Percentiles rank a stretch among this genome's conserved stretches.
phyloP scores from a whole-genome alignment of 208 protist genomes.

The Leishmania tarentolae region DNA sequence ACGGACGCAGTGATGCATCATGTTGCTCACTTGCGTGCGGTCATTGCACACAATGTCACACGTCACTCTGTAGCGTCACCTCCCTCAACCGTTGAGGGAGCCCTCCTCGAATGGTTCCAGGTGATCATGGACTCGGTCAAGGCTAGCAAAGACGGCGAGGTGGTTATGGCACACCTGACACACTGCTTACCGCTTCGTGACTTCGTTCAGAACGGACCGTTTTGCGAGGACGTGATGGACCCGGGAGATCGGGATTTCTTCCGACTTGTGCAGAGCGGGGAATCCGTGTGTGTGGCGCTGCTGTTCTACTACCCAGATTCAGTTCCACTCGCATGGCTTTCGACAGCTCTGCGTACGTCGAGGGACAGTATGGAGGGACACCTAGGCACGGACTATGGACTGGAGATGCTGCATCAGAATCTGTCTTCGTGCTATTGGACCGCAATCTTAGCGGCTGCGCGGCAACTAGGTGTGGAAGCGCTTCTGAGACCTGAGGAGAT shows the following conservation, averaged over 20 bases:
- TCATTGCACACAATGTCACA: background rate
- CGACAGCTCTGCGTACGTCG: conserved; percentile 1
- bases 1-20: conserved; percentile 46
- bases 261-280: conserved; percentile 35
- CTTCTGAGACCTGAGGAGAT: conserved; percentile 61
- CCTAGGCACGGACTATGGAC: background rate
- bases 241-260: conserved; percentile 33
- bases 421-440: conserved; percentile 36
- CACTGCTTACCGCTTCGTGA: conserved; percentile 4
- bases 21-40: conserved; percentile 22
- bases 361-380: background rate
- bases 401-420: conserved; percentile 10
- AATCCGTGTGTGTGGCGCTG: conserved; percentile 46
- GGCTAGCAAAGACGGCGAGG: background rate
- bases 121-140: conserved; percentile 15
- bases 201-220: conserved; percentile 25
- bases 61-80: background rate
- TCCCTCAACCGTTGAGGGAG: conserved; percentile 27
- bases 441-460: conserved; percentile 13
- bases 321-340: conserved; percentile 32
- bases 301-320: conserved; percentile 64
- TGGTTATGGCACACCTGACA: background rate
- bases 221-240: conserved; percentile 23
- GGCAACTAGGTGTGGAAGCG: conserved; percentile 48
- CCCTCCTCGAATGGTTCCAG: conserved; percentile 35